Conservation (phyloP, 495 filamentous ascomycete genomes). For the Podospora pseudocomata region DNA sequence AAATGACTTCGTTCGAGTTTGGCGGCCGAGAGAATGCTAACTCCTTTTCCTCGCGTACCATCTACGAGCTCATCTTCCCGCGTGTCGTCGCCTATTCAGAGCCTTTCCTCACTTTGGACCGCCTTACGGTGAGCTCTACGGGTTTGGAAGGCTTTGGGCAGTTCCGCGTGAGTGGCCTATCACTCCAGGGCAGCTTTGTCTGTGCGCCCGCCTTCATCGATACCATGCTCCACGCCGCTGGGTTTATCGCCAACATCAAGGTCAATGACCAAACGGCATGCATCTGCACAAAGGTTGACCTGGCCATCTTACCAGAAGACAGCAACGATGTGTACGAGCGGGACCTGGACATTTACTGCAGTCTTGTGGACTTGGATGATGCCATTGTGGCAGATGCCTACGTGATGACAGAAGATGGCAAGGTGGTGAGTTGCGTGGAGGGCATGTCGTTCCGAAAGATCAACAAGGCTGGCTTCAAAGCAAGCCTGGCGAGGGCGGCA, state of each 20-base stretch:
- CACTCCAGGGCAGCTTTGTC: not conserved
- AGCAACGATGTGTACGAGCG: not conserved
- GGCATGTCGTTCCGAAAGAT: not conserved
- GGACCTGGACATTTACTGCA: constrained; percentile 3
- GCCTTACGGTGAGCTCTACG: not conserved
- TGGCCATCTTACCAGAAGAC: not conserved
- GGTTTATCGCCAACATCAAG: constrained; percentile 1
- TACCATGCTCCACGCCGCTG: not conserved
- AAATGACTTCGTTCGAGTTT: not conserved
- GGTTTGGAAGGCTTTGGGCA: not conserved
- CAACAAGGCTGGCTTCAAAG: not conserved
- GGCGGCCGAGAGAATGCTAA: not conserved
- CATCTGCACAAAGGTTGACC: not conserved
- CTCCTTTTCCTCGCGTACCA: not conserved
- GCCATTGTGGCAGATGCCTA: not conserved
- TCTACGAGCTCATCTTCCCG: not conserved
- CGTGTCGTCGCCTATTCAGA: not conserved
- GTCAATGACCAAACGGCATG: not conserved
- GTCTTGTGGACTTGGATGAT: not conserved
- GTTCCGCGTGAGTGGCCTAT: not conserved
- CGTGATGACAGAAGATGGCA: not conserved
- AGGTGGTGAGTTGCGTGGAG: not conserved
- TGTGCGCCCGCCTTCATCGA: not conserved
- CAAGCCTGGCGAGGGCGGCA: not conserved
- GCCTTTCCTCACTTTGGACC: not conserved